Base-by-base conservation (phyloP, 2,329 filamentous ascomycete species). In the Fusarium globosum region DNA sequence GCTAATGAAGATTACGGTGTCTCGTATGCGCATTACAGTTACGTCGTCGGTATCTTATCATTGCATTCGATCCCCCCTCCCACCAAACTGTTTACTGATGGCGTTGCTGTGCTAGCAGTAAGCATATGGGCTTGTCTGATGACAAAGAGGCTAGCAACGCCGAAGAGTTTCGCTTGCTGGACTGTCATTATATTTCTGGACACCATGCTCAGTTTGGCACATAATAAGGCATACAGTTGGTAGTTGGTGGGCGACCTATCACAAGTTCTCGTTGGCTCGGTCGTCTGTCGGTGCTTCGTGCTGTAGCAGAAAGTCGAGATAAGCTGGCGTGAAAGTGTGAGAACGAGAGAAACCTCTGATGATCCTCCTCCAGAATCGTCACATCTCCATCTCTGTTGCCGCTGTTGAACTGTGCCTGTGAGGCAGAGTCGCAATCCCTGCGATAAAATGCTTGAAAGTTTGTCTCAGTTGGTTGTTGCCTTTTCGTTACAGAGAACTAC, bases 51-150 rank as follows among this genome's bases (percentile, higher is more conserved):
- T 52, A 39, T 61, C 63, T 61, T 63, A 73, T 73, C 70, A 61
- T 68, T 45, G 36, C 52, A 56, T 51, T 65, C 41, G 20, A 42
- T 26, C 33, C 48, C 56, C 63, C 43, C 33, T 71, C 53, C 62
- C 68, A 68, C 69, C 64, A 30, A 30, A 53, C 53, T 45, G 28
- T 51, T 39, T 60, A 30, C 41, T 60, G 53, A 75, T 65, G 59
- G 63, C 42, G 57, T 60, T 51, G 45, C 39, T 28, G 36, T 42
- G 52, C 58, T 72, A 66, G 41, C 35, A 38, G 28, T 30, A 68
- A 68, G 65, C 58, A 74, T 51, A 62, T 42, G 45, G 65, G 43
- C 61, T 74, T 64, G 65, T 68, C 69, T 71, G 69, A 69, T 67
- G 57, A 49, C 49, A 61, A 57, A 52, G 55, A 57, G 46, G 65